Percentiles rank a stretch among this genome's conserved stretches.
Conservation (phyloP, 106 monocot genomes). For the Gastrodia elata region DNA sequence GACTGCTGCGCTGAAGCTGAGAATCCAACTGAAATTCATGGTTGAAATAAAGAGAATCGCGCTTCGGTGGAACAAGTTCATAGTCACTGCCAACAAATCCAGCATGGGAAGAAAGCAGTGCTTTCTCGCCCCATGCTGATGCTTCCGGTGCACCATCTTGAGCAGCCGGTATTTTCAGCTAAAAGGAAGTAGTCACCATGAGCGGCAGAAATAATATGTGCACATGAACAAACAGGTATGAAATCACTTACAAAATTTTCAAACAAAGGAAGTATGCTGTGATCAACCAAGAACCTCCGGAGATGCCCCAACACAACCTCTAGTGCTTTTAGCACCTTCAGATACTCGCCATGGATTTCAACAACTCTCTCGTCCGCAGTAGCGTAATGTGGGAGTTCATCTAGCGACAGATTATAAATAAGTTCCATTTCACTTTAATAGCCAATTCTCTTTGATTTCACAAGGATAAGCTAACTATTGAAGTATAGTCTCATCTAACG, state of each 20-base stretch:
- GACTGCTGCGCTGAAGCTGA: slow-evolving; percentile 28
- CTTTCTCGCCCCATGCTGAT: slow-evolving; percentile 40
- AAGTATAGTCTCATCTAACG: too few species aligned
- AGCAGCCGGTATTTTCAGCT: slow-evolving; percentile 23
- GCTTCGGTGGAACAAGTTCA: slow-evolving; percentile 33
- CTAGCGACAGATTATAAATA: slow-evolving; percentile 22
- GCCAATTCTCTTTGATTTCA: not conserved
- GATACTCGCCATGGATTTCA: slow-evolving; percentile 79
- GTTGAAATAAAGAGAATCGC: slow-evolving; percentile 47
- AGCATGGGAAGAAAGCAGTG: slow-evolving; percentile 22
- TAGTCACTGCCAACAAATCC: slow-evolving; percentile 41
- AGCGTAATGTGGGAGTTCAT: slow-evolving; percentile 64
- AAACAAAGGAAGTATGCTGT: slow-evolving; percentile 72
- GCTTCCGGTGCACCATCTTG: slow-evolving; percentile 38
- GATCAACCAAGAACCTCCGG: slow-evolving; percentile 89
- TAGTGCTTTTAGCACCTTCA: slow-evolving; percentile 72
- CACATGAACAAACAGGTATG: not conserved
- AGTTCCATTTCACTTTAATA: not conserved
- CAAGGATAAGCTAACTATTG: too few species aligned
- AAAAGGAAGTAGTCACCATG: slow-evolving; percentile 1
- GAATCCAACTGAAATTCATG: slow-evolving; percentile 51
- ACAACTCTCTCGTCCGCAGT: slow-evolving; percentile 61
- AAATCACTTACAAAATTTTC: slow-evolving; percentile 62
- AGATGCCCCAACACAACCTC: slow-evolving; percentile 62
- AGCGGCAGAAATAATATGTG: not conserved